A percentile compares a stretch with the other conserved stretches of the same genome.
These are phyloP conservation scores for Suillus ampliporus DNA, from an alignment of 768 basidiomycete species.

Conservation along the genomic window DNA sequence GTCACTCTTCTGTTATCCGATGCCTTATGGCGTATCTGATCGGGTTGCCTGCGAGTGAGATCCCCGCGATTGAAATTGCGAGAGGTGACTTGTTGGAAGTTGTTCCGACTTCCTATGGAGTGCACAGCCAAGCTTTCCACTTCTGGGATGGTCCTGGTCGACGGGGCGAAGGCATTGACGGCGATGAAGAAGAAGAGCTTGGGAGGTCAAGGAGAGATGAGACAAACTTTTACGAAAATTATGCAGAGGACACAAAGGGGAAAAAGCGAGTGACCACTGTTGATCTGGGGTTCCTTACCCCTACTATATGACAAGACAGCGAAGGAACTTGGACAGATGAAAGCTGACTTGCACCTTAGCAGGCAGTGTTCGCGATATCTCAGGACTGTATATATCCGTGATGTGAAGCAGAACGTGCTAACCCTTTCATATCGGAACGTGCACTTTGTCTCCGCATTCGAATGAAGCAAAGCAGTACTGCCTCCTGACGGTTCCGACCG, in stretches of 20 bases:
- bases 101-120: slow-evolving; percentile 87
- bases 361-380: not conserved
- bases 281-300: slow-evolving; percentile 32
- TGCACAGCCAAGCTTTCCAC: slow-evolving; percentile 87
- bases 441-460: not conserved
- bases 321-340: too few species aligned
- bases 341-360: not conserved
- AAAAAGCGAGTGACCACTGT: slow-evolving; percentile 50
- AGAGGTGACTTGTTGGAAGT: slow-evolving; percentile 97
- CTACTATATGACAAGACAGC: not conserved
- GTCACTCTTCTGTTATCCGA: slow-evolving; percentile 96
- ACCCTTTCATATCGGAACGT: too few species aligned
- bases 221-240: slow-evolving; percentile 89
- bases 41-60: slow-evolving; percentile 93
- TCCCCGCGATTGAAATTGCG: slow-evolving; percentile 96
- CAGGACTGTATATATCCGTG: not conserved
- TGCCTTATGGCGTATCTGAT: slow-evolving; percentile 94
- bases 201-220: slow-evolving; percentile 52
- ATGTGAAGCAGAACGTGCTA: not conserved
- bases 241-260: slow-evolving; percentile 75
- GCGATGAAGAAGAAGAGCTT: slow-evolving; percentile 29
- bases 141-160: slow-evolving; percentile 92
- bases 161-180: slow-evolving; percentile 44
- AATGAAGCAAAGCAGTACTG: not conserved
- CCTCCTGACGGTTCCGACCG: not conserved